These are phyloP conservation scores for Peribolospora kevripleyi DNA, from an alignment of 768 basidiomycete species.

Conservation along the genomic window DNA sequence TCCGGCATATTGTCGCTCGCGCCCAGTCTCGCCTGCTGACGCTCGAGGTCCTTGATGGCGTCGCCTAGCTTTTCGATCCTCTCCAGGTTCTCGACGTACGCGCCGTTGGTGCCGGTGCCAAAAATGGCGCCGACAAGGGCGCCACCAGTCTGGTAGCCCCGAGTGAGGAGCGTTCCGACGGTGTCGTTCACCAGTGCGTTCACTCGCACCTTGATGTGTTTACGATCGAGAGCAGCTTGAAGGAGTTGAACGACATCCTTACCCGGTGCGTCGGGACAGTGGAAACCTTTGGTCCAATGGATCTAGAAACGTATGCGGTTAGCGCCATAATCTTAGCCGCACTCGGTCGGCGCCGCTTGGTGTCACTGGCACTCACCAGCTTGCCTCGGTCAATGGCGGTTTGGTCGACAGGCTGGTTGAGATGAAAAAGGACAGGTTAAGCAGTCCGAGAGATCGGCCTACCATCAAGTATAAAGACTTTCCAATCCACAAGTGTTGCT, in stretches of 20 bases:
- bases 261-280: conserved; percentile 71
- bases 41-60: conserved; percentile 25
- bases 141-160: conserved; percentile 78
- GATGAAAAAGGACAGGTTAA: too few species aligned
- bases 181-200: conserved; percentile 90
- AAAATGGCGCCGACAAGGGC: conserved; percentile 73
- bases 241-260: conserved; percentile 70
- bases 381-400: conserved; percentile 73
- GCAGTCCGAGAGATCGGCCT: conserved; percentile 31
- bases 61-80: conserved; percentile 57
- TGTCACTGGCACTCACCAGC: conserved; percentile 37
- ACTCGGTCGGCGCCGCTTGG: too few species aligned
- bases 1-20: conserved; percentile 25
- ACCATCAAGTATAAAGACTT: not conserved
- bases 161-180: conserved; percentile 76
- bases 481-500: too few species aligned
- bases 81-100: conserved; percentile 68
- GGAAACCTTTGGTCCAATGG: conserved; percentile 74
- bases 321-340: not conserved
- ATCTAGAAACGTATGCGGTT: too few species aligned
- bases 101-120: conserved; percentile 95
- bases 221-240: conserved; percentile 75
- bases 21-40: conserved; percentile 10
- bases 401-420: conserved; percentile 54
- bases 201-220: conserved; percentile 75